phyloP scores from a whole-genome alignment of 148 eudicot species.

The Rhododendron henanense region DNA sequence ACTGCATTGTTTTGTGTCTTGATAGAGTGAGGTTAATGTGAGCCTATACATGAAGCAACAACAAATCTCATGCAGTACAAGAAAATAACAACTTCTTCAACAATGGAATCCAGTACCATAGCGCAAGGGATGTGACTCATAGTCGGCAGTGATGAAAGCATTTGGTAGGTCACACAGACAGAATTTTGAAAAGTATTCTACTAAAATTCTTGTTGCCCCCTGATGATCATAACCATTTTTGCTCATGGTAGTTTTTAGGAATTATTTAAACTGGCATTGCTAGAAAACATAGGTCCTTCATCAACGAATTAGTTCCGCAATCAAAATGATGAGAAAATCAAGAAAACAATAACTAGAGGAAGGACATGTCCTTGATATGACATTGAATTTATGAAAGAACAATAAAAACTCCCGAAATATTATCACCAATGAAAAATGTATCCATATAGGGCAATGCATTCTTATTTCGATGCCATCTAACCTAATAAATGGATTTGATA shows the following conservation, averaged over 20 bases:
- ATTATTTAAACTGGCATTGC: neutral
- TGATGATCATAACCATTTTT: neutral
- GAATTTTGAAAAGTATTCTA: neutral
- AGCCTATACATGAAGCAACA: neutral
- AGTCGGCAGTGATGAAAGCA: neutral
- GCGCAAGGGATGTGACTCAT: neutral
- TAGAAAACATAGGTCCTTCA: neutral
- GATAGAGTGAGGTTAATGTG: neutral
- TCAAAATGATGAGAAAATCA: neutral
- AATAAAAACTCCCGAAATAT: neutral
- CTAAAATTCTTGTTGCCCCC: neutral
- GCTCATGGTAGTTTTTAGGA: neutral
- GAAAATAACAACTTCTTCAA: neutral
- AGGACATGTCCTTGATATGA: neutral
- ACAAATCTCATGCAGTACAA: neutral
- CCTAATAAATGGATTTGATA: neutral
- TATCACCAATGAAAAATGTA: neutral
- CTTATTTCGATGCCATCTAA: neutral
- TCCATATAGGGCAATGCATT: neutral
- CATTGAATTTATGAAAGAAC: neutral
- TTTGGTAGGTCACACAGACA: neutral
- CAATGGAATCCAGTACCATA: neutral
- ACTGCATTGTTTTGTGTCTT: neutral
- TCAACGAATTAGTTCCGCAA: neutral
- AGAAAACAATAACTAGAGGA: neutral